Evolutionary conservation across 208 protist species (phyloP).

Genomic region (Acanthamoeba lenticulata): DNA sequence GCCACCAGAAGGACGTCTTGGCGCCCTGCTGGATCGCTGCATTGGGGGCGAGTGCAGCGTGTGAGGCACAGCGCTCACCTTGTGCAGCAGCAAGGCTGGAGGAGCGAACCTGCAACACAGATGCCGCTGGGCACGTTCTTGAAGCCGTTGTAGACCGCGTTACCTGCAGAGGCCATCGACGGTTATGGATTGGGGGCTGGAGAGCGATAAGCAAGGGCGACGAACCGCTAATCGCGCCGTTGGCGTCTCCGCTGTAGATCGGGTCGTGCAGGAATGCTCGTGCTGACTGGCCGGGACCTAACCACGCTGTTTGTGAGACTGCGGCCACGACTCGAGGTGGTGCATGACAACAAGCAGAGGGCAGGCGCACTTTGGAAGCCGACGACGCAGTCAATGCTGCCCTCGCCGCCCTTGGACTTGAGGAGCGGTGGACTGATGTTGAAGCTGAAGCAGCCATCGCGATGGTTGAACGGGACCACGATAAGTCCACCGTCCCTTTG

Average conservation of each 20-base stretch:
- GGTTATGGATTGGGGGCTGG: no score
- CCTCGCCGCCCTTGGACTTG: background rate
- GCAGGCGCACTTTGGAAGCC: background rate
- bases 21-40: background rate
- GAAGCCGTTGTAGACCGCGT: background rate
- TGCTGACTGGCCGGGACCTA: background rate
- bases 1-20: background rate
- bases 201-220: background rate
- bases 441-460: background rate
- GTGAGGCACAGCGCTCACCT: background rate
- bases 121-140: background rate
- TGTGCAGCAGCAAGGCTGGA: background rate
- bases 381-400: background rate
- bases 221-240: background rate
- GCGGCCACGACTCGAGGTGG: no score
- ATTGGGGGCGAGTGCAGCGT: background rate
- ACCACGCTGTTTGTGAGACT: background rate
- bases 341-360: background rate
- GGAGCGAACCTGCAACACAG: background rate
- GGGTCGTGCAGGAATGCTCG: background rate
- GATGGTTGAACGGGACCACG: background rate
- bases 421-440: background rate
- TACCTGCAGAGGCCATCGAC: background rate
- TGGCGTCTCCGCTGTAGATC: background rate
- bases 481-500: background rate